Evolutionary conservation across 106 monocot species (phyloP).

Genomic region (Cymbidium sinense): DNA sequence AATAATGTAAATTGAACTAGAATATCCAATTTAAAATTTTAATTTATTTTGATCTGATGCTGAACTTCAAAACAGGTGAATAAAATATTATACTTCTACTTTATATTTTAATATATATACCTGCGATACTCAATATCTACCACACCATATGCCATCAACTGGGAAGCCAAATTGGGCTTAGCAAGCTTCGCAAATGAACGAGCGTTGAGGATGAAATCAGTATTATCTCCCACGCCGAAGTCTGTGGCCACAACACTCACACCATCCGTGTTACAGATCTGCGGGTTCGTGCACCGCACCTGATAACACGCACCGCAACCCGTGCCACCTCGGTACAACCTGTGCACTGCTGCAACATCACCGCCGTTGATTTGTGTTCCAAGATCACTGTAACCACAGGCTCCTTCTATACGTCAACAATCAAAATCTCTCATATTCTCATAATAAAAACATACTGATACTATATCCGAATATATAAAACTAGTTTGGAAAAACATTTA

Average conservation of each 20-base stretch:
- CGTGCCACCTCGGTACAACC: constrained; percentile 21
- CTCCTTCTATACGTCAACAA: constrained; percentile 7
- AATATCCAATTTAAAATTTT: too few relatives aligned
- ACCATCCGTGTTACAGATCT: constrained; percentile 17
- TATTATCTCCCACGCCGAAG: constrained; percentile 11
- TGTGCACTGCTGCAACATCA: constrained; percentile 15
- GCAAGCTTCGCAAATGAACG: constrained; percentile 21
- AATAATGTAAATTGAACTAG: too few relatives aligned
- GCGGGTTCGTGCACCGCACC: constrained; percentile 18
- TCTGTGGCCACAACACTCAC: constrained; percentile 28
- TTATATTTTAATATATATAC: constrained; percentile 7
- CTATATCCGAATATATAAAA: too few relatives aligned
- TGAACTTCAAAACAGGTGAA: too few relatives aligned
- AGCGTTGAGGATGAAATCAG: constrained; percentile 34
- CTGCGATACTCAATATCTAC: constrained; percentile 27
- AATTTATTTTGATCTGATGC: too few relatives aligned
- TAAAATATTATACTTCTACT: not conserved
- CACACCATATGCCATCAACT: constrained; percentile 19
- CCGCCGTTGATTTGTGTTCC: constrained; percentile 19
- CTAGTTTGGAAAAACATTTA: too few relatives aligned
- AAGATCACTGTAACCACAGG: constrained; percentile 30
- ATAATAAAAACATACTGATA: too few relatives aligned
- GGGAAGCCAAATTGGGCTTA: constrained; percentile 1
- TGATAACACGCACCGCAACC: constrained; percentile 37
- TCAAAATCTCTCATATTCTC: not conserved